Base-by-base conservation (phyloP, 768 basidiomycete species). In the Coprinopsis cinerea region DNA sequence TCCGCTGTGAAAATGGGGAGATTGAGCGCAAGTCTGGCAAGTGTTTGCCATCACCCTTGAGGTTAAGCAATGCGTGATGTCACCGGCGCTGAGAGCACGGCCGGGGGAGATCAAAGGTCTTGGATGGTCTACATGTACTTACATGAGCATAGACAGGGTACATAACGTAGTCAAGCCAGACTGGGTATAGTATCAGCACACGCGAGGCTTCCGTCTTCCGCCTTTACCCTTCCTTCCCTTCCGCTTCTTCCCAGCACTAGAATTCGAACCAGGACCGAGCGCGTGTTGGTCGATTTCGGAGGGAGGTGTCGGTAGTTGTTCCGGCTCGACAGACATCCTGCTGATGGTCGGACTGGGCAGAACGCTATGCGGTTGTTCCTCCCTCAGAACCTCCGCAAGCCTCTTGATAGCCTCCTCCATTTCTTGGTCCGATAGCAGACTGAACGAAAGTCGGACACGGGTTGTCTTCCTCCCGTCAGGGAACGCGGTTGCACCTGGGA, bases 401-500 rank as follows among this genome's bases (percentile, higher is more conserved):
- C 90, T 70, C 50, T 64, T 70, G 54, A 92, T 63, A 2, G 82
- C 90, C 68, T 88, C 80, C 34, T 89, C 81, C 4, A 89, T 80
- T 34, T 89, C 76, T 24, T 77, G 75, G 45, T 76, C 76, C 0
- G 70, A 68, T 9, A 79, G 67, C 44, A 85, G 64, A 60, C 85
- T 88, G 67, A 93, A 94, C 20, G 85, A 75, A 15, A 86, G 83
- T 40, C 92, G 75, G 24, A 92, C 85, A 58, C 82, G 85, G 14
- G 79, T 69, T 4, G 82, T 81, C 59, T 73, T 79, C 28, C 77
- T 68, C 1, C 77, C 81, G 49, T 74, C 79, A 2, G 89, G 87
- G 50, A 83, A 72, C 67, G 92, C 92, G 1, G 80, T 79, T 2
- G 74, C 77, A 11, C 92, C 92, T 0, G 92, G 92, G 2, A 94